A percentile compares a stretch with the other conserved stretches of the same genome.
Conservation (phyloP, 2,329 filamentous ascomycete genomes). For the Thielaviopsis musarum region DNA sequence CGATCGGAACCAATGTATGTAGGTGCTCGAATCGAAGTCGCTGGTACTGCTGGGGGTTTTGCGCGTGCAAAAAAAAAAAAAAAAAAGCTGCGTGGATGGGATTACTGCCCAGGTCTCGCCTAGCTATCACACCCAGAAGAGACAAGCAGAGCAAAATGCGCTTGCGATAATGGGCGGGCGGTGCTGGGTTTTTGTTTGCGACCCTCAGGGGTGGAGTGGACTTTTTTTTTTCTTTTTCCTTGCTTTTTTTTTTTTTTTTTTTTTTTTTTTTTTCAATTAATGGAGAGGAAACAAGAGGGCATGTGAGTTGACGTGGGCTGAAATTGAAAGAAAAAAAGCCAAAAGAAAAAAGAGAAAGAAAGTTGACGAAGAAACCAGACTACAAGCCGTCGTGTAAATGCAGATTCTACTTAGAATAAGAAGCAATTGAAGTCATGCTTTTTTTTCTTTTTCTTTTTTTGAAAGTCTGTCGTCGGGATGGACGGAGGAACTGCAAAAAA, state of each 20-base stretch:
- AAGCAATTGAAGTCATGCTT: background rate
- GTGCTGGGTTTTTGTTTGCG: conserved; percentile 4
- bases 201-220: background rate
- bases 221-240: background rate
- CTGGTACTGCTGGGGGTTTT: background rate
- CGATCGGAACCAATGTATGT: background rate
- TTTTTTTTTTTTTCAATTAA: background rate
- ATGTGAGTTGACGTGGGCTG: background rate
- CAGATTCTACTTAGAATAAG: background rate
- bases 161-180: conserved; percentile 6
- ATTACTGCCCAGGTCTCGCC: conserved; percentile 5
- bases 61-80: background rate
- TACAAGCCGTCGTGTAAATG: background rate
- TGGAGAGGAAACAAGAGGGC: background rate
- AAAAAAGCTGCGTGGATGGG: background rate
- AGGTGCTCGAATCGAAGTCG: background rate
- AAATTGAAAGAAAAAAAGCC: background rate
- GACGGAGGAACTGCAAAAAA: too few species aligned
- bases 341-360: background rate
- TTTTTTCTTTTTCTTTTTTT: too few species aligned
- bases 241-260: background rate
- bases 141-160: conserved; percentile 1
- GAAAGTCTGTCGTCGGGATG: background rate
- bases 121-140: conserved; percentile 4
- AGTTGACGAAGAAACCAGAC: too few species aligned